Evolutionary conservation across 1,139 yeast genomes (phyloP).

Genomic region (Yamadazyma triangularis): DNA sequence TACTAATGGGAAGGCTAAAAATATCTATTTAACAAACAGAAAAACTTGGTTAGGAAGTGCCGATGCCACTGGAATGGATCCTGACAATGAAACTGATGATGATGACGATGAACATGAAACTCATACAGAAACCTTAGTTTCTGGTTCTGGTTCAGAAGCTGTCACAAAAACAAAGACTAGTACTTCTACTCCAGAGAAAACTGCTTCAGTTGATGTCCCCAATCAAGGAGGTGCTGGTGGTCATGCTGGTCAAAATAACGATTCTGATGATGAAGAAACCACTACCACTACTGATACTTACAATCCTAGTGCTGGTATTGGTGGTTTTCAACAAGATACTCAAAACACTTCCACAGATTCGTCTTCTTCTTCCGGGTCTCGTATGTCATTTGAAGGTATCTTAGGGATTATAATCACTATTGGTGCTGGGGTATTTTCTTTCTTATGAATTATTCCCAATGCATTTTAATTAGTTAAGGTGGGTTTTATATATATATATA

Average conservation of each 20-base stretch:
- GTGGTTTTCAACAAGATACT: slow-evolving; percentile 35
- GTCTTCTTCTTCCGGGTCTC: slow-evolving; percentile 1
- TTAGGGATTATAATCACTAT: slow-evolving; percentile 17
- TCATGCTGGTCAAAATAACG: slow-evolving; percentile 6
- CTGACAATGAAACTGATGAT: slow-evolving; percentile 30
- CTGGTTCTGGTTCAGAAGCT: slow-evolving; percentile 10
- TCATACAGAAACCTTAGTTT: slow-evolving; percentile 9
- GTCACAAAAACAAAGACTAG: slow-evolving; percentile 11
- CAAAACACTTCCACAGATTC: slow-evolving; percentile 10
- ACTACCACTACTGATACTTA: slow-evolving; percentile 13
- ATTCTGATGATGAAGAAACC: slow-evolving; percentile 9
- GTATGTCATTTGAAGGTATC: slow-evolving; percentile 6
- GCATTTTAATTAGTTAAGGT: no score
- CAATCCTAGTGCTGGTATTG: slow-evolving; percentile 20
- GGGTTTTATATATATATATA: no score
- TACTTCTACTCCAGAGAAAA: slow-evolving; percentile 8
- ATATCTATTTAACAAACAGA: slow-evolving; percentile 57
- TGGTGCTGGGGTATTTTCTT: slow-evolving; percentile 17
- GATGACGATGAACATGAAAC: slow-evolving; percentile 10
- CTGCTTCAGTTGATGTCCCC: slow-evolving; percentile 9
- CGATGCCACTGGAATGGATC: slow-evolving; percentile 65
- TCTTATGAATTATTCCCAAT: no score
- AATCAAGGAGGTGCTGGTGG: slow-evolving; percentile 4
- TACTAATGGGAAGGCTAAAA: slow-evolving; percentile 39
- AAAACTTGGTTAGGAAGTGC: slow-evolving; percentile 54